Conservation (phyloP, 2,329 filamentous ascomycete genomes). For the Claviceps fusiformis region DNA sequence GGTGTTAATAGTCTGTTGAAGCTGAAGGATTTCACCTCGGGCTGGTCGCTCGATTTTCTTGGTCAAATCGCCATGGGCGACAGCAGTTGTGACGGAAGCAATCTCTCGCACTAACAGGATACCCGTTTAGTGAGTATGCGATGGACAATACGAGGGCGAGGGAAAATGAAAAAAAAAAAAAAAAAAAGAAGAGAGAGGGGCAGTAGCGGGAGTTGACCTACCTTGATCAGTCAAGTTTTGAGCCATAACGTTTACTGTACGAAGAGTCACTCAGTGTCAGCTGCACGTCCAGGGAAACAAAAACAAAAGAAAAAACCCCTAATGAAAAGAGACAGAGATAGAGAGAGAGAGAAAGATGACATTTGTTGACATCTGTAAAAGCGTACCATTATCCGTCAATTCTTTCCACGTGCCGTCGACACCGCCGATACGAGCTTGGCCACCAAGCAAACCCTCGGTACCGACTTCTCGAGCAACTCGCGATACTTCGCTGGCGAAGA, state of each 20-base stretch:
- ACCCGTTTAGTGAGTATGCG: not conserved
- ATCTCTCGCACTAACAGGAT: constrained; percentile 56
- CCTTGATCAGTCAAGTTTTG: constrained; percentile 69
- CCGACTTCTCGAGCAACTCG: constrained; percentile 90
- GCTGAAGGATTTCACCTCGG: constrained; percentile 66
- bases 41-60: constrained; percentile 75
- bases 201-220: constrained; percentile 12
- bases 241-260: constrained; percentile 65
- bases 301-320: not conserved
- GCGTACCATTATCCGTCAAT: constrained; percentile 67
- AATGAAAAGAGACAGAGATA: not conserved
- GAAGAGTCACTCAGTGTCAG: constrained; percentile 10
- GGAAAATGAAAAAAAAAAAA: too few relatives aligned
- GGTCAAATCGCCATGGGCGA: constrained; percentile 69
- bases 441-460: constrained; percentile 85
- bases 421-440: constrained; percentile 84
- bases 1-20: constrained; percentile 78
- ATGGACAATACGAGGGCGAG: too few relatives aligned
- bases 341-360: not conserved
- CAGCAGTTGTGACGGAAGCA: constrained; percentile 69
- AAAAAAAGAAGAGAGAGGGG: not conserved
- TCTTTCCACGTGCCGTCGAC: constrained; percentile 98
- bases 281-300: not conserved
- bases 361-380: not conserved
- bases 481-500: constrained; percentile 93